These are phyloP conservation scores for Candida nitratophila DNA, from an alignment of 805 yeast species.

Conservation along the genomic window DNA sequence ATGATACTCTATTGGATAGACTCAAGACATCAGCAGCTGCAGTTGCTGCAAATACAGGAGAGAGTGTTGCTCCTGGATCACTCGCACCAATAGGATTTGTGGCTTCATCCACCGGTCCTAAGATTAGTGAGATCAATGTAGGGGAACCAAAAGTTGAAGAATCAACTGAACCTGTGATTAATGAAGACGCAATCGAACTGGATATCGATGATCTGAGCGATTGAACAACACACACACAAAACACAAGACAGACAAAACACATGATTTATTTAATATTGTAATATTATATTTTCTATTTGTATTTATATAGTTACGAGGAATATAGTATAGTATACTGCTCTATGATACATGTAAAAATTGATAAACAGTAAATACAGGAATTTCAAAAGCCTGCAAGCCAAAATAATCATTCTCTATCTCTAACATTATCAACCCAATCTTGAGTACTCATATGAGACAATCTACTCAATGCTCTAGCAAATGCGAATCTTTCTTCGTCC, in stretches of 20 bases:
- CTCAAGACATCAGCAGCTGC: not conserved
- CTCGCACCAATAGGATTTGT: constrained; percentile 42
- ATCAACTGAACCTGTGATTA: constrained; percentile 12
- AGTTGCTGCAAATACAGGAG: constrained; percentile 3
- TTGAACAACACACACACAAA: too few species aligned
- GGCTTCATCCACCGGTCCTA: constrained; percentile 31
- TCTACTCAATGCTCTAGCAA: constrained; percentile 89
- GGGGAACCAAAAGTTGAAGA: not conserved
- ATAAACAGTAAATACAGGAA: not conserved
- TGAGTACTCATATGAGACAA: constrained; percentile 89
- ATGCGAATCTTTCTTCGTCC: constrained; percentile 95
- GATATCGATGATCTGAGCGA: constrained; percentile 28
- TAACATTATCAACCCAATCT: constrained; percentile 68
- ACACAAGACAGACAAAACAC: too few species aligned
- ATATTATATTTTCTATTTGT: too few species aligned
- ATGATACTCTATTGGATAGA: not conserved
- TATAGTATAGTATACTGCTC: too few species aligned
- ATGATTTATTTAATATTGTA: too few species aligned
- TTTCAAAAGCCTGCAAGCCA: not conserved
- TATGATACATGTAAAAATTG: not conserved
- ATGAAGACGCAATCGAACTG: constrained; percentile 58
- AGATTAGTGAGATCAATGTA: constrained; percentile 20
- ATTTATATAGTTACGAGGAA: too few species aligned
- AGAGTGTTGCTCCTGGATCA: not conserved
- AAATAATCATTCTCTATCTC: not conserved